Conservation (phyloP, 2,329 filamentous ascomycete genomes). For the Pseudogymnoascus sp. region DNA sequence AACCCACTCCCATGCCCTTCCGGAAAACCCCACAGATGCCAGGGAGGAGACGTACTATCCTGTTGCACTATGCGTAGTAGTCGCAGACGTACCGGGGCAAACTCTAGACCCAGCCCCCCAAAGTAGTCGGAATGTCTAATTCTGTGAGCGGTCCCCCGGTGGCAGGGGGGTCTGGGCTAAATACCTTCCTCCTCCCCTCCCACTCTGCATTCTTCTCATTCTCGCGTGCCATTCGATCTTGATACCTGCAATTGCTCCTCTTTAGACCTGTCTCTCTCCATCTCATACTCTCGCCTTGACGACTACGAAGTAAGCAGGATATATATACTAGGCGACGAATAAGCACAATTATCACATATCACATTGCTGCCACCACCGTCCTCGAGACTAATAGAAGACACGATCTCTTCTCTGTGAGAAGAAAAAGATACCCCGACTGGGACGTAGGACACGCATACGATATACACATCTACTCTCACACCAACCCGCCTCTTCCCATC, state of each 20-base stretch:
- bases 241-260: neutral
- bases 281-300: too few relatives aligned
- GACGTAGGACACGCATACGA: neutral
- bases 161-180: neutral
- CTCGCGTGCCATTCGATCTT: neutral
- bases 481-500: too few relatives aligned
- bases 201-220: neutral
- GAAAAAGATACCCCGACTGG: neutral
- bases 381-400: too few relatives aligned
- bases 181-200: neutral
- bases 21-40: neutral
- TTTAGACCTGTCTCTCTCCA: too few relatives aligned
- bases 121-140: too few relatives aligned
- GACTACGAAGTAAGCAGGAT: too few relatives aligned
- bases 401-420: neutral
- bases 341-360: too few relatives aligned
- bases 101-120: neutral
- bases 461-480: neutral
- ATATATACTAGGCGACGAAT: too few relatives aligned
- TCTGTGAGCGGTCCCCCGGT: too few relatives aligned
- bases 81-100: too few relatives aligned
- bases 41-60: neutral
- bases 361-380: too few relatives aligned
- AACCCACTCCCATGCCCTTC: neutral
- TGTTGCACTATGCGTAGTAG: too few relatives aligned